Conservation (phyloP, 2,329 filamentous ascomycete species). For the Colletotrichum siamense region DNA sequence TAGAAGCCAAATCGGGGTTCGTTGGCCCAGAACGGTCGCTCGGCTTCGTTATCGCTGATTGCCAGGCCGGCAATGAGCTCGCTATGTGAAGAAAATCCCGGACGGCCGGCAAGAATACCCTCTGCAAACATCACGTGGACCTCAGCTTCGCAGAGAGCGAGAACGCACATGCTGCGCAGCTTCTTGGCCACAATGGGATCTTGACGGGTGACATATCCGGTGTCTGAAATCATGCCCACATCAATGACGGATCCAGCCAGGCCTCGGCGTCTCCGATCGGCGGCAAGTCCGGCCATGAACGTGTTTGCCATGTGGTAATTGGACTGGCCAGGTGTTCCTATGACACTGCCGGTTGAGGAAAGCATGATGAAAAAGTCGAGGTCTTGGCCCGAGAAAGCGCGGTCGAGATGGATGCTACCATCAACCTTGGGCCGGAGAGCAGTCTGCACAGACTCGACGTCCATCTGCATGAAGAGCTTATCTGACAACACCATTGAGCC, state of each 20-base stretch:
- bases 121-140: constrained; percentile 42
- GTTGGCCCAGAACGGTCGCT: background rate
- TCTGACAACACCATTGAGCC: constrained; percentile 41
- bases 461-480: constrained; percentile 32
- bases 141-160: background rate
- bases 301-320: constrained; percentile 51
- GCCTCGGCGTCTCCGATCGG: constrained; percentile 38
- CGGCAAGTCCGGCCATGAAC: constrained; percentile 44
- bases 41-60: background rate
- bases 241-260: constrained; percentile 41
- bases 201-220: constrained; percentile 41
- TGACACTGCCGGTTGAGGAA: constrained; percentile 29
- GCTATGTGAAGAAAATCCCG: constrained; percentile 18
- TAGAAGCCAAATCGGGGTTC: background rate
- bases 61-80: constrained; percentile 29
- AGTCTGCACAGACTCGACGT: constrained; percentile 29
- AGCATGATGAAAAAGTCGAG: constrained; percentile 43
- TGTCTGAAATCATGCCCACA: constrained; percentile 41
- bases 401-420: constrained; percentile 33
- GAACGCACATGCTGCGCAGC: constrained; percentile 11
- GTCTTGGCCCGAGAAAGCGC: constrained; percentile 27
- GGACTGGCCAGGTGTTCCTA: constrained; percentile 35
- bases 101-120: constrained; percentile 39
- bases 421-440: constrained; percentile 39
- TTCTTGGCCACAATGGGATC: background rate